These are phyloP conservation scores for Eragrostis nindensis DNA, from an alignment of 176 grass and related monocot genomes.

Conservation along the genomic window DNA sequence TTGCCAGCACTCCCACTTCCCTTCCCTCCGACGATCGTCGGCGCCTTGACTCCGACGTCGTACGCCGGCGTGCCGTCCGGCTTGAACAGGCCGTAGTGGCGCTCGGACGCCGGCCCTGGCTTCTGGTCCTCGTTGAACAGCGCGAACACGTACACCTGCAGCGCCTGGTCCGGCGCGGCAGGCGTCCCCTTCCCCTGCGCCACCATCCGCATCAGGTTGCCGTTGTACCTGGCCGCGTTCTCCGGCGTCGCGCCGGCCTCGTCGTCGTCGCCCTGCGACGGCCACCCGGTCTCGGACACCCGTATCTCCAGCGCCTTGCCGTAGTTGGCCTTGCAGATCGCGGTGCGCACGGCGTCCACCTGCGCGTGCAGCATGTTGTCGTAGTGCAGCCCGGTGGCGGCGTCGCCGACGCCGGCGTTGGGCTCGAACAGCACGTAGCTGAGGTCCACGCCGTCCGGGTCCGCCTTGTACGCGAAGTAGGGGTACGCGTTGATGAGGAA, in stretches of 20 bases:
- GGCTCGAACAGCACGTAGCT: conserved; percentile 77
- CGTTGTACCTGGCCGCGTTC: conserved; percentile 81
- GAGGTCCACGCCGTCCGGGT: conserved; percentile 59
- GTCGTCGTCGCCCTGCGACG: conserved; percentile 67
- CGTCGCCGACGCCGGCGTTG: conserved; percentile 55
- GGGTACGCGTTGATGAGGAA: conserved; percentile 96
- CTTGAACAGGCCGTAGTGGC: conserved; percentile 88
- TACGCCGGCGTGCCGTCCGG: conserved; percentile 80
- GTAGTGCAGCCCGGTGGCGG: conserved; percentile 68
- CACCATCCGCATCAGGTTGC: conserved; percentile 79
- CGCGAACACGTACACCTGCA: conserved; percentile 89
- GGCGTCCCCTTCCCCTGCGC: conserved; percentile 75
- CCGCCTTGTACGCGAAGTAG: conserved; percentile 91
- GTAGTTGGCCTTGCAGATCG: conserved; percentile 62
- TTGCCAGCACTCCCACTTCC: not conserved
- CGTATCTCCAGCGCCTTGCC: conserved; percentile 57
- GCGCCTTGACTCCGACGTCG: conserved; percentile 54
- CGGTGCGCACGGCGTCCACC: conserved; percentile 79
- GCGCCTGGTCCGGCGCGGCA: conserved; percentile 47
- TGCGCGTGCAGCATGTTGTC: conserved; percentile 92
- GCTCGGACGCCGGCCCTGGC: conserved; percentile 77
- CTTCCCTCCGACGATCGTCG: conserved; percentile 32
- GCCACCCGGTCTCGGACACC: conserved; percentile 97
- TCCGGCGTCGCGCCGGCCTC: conserved; percentile 75
- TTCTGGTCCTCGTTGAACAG: conserved; percentile 94